phyloP scores from a whole-genome alignment of 2,329 filamentous ascomycete species.

The Lasiodiplodia theobromae region DNA sequence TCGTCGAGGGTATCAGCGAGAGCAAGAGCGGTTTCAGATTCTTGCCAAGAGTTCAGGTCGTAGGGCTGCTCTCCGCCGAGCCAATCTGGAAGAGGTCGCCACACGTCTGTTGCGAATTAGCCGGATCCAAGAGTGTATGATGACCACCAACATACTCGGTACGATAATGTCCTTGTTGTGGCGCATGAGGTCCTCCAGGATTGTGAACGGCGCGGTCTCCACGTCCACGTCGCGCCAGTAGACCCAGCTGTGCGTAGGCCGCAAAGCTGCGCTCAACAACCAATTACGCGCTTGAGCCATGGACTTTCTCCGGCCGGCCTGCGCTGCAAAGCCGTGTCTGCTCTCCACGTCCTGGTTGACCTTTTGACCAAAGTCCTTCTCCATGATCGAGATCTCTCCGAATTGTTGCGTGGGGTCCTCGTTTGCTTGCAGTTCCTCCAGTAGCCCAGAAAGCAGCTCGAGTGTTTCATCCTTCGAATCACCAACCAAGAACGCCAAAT shows the following conservation, averaged over 20 bases:
- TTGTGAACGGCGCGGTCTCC: slow-evolving; percentile 95
- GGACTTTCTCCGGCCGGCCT: slow-evolving; percentile 89
- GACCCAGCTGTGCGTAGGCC: slow-evolving; percentile 97
- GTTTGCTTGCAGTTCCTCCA: slow-evolving; percentile 81
- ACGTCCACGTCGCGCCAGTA: slow-evolving; percentile 99
- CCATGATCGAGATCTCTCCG: slow-evolving; percentile 95
- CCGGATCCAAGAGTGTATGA: background rate
- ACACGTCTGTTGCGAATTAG: slow-evolving; percentile 68
- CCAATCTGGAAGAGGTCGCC: slow-evolving; percentile 98
- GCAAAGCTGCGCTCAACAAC: slow-evolving; percentile 89
- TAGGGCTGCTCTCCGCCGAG: slow-evolving; percentile 98
- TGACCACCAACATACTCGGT: slow-evolving; percentile 73
- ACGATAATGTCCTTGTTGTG: slow-evolving; percentile 99
- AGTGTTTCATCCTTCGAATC: slow-evolving; percentile 95
- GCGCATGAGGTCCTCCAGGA: slow-evolving; percentile 96
- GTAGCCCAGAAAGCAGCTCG: slow-evolving; percentile 73
- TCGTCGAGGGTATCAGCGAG: slow-evolving; percentile 95
- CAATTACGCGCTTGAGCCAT: slow-evolving; percentile 99
- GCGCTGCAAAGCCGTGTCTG: slow-evolving; percentile 94
- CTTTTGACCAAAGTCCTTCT: slow-evolving; percentile 98
- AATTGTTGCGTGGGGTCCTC: slow-evolving; percentile 82
- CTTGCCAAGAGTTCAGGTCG: slow-evolving; percentile 98
- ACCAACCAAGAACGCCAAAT: slow-evolving; percentile 94
- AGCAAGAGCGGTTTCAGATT: slow-evolving; percentile 94
- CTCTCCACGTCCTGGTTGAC: slow-evolving; percentile 98